A percentile compares a stretch with the other conserved stretches of the same genome.
Conservation (phyloP, 148 eudicot species). For the Spergularia marina region DNA sequence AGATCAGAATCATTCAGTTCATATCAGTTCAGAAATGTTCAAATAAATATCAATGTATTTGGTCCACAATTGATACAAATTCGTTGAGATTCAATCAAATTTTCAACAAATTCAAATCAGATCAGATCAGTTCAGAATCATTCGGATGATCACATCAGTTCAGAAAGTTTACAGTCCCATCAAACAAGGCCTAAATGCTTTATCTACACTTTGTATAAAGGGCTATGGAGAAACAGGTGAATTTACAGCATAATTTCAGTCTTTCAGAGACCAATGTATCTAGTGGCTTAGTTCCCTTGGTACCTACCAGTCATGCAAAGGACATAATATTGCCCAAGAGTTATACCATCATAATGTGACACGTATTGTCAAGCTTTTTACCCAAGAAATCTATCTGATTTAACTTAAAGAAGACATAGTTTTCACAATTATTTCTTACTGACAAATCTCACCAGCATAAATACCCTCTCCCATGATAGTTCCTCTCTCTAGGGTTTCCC, state of each 20-base stretch:
- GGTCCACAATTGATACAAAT: no score
- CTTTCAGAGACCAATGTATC: neutral
- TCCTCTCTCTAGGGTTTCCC: constrained; percentile 79
- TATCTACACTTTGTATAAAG: neutral
- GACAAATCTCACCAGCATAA: constrained; percentile 59
- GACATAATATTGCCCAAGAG: neutral
- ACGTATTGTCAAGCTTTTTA: neutral
- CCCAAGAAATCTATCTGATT: neutral
- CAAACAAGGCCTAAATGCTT: no score
- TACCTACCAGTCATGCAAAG: neutral
- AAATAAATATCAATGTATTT: no score
- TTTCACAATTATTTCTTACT: neutral
- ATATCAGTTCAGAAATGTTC: no score
- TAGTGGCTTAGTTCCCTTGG: neutral
- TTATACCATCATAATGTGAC: no score
- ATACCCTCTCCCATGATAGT: constrained; percentile 68
- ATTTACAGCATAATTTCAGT: neutral
- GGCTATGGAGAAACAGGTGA: neutral
- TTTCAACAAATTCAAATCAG: no score
- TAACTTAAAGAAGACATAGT: constrained; percentile 2
- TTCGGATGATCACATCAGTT: no score
- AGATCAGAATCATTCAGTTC: no score
- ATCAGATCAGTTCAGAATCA: no score
- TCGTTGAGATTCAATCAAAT: no score
- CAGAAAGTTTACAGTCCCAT: no score